A percentile compares a stretch with the other conserved stretches of the same genome.
Conservation (phyloP, 352 stramenopile genomes). For the Pilasporangium apinafurcum region DNA sequence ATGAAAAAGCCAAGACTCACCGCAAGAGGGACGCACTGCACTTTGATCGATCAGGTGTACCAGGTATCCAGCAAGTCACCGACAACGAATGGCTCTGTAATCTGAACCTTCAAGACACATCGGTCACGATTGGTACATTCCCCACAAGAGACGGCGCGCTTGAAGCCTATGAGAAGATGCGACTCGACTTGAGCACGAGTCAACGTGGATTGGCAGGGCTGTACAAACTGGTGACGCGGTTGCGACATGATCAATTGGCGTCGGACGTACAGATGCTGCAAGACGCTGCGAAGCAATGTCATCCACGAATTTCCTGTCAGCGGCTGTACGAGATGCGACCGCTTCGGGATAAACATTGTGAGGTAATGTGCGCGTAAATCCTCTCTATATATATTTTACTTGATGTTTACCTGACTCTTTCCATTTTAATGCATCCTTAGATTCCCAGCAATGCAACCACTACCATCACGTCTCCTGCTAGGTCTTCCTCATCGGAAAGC, state of each 20-base stretch:
- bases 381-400: too few relatives aligned
- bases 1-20: too few relatives aligned
- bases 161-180: conserved; percentile 36
- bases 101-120: conserved; percentile 30
- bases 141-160: conserved; percentile 29
- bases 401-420: too few relatives aligned
- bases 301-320: conserved; percentile 28
- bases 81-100: conserved; percentile 39
- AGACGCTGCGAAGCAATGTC: conserved; percentile 31
- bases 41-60: conserved; percentile 24
- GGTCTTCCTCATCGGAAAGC: conserved; percentile 8
- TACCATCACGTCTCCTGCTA: conserved; percentile 3
- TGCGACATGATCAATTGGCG: conserved; percentile 13
- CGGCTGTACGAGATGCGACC: conserved; percentile 18
- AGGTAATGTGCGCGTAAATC: not conserved
- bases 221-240: conserved; percentile 11
- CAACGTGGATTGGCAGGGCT: conserved; percentile 19
- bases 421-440: too few relatives aligned
- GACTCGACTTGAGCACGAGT: conserved; percentile 15
- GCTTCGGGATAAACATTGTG: not conserved
- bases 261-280: conserved; percentile 23
- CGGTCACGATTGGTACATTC: conserved; percentile 29
- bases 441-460: not conserved
- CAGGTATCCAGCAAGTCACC: conserved; percentile 27
- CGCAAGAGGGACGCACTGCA: conserved; percentile 14